phyloP scores from a whole-genome alignment of 2,329 filamentous ascomycete species.

The Fonsecaea nubica region DNA sequence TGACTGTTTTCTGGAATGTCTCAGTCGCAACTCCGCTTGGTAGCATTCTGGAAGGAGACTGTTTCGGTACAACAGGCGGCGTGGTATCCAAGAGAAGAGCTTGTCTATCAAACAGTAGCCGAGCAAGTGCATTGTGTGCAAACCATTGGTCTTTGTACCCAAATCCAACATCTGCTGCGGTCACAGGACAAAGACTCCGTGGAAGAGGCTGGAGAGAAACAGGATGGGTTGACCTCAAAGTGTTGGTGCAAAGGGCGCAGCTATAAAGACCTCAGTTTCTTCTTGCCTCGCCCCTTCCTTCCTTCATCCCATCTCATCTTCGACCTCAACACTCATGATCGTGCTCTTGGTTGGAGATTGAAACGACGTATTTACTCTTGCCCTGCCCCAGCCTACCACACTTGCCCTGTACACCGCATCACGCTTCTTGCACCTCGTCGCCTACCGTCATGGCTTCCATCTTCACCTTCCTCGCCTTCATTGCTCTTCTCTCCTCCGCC shows the following conservation, averaged over 20 bases:
- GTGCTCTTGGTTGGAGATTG: background rate
- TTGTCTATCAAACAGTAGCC: slow-evolving; percentile 1
- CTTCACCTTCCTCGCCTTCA: slow-evolving; percentile 13
- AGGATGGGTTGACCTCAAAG: background rate
- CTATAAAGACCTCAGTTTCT: slow-evolving; percentile 8
- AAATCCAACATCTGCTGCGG: background rate
- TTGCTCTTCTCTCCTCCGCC: slow-evolving; percentile 17
- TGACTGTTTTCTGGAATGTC: slow-evolving; percentile 27
- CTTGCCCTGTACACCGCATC: background rate
- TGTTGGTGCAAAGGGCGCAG: background rate
- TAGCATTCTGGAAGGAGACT: slow-evolving; percentile 30
- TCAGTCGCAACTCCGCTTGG: slow-evolving; percentile 22
- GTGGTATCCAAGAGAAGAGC: slow-evolving; percentile 13
- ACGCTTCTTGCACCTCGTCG: background rate
- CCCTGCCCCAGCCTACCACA: background rate
- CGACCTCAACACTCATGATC: background rate
- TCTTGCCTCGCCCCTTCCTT: background rate
- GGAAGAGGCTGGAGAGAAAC: background rate
- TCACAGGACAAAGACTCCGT: background rate
- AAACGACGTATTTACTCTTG: background rate
- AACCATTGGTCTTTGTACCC: slow-evolving; percentile 1
- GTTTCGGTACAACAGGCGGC: background rate
- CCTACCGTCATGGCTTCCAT: slow-evolving; percentile 16
- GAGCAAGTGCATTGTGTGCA: background rate
- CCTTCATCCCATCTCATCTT: slow-evolving; percentile 6